Percentiles rank a stretch among this genome's conserved stretches.
phyloP scores from a whole-genome alignment of 2,329 filamentous ascomycete genomes.

The Clonostachys solani region DNA sequence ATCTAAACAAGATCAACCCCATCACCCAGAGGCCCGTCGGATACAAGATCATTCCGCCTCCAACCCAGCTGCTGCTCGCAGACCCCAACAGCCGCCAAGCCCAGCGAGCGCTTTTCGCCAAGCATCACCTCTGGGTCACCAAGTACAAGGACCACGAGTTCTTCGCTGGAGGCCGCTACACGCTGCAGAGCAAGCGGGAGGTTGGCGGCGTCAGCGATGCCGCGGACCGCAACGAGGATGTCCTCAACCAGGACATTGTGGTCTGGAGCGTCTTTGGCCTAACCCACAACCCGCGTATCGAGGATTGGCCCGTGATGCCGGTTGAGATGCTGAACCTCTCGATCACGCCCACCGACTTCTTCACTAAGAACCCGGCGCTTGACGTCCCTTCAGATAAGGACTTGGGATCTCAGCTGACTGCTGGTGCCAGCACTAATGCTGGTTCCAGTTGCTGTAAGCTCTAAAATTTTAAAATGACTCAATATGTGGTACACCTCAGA shows the following conservation, averaged over 20 bases:
- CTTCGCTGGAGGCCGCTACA: constrained; percentile 36
- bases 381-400: constrained; percentile 26
- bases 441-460: too few relatives aligned
- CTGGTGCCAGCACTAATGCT: too few relatives aligned
- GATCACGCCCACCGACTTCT: constrained; percentile 45
- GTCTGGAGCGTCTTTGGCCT: constrained; percentile 55
- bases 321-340: constrained; percentile 44
- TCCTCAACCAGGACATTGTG: constrained; percentile 45
- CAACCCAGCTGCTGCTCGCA: constrained; percentile 32
- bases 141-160: constrained; percentile 37
- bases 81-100: constrained; percentile 32
- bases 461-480: too few relatives aligned
- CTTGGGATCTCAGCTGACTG: constrained; percentile 1
- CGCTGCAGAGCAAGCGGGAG: constrained; percentile 34
- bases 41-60: constrained; percentile 38
- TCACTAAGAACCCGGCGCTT: constrained; percentile 39
- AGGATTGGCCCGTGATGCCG: constrained; percentile 69
- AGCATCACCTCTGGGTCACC: constrained; percentile 41
- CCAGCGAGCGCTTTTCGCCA: constrained; percentile 32
- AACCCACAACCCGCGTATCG: constrained; percentile 60
- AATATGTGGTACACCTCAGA: too few relatives aligned
- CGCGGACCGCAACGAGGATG: constrained; percentile 37
- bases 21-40: constrained; percentile 39
- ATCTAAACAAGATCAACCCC: constrained; percentile 32
- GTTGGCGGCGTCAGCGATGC: constrained; percentile 29